These are phyloP conservation scores for Cavenderia fasciculata DNA, from an alignment of 78 protist genomes.

Conservation along the genomic window DNA sequence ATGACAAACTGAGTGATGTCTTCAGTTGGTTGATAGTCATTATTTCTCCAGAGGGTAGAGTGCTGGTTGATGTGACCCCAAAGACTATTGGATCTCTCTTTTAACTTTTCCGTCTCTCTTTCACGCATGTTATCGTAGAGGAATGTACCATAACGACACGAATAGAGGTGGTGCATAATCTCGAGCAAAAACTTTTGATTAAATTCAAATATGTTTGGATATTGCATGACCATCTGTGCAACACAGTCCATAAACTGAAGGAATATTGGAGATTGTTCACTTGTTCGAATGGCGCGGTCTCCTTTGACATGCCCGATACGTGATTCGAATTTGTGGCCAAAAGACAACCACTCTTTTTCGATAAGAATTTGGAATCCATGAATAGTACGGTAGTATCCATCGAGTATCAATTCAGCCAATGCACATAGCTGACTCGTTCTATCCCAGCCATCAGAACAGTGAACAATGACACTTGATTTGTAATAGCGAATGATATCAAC, in stretches of 20 bases:
- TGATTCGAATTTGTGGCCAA: conserved; percentile 89
- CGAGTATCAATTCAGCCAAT: conserved; percentile 85
- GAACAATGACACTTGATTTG: conserved; percentile 85
- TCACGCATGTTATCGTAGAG: conserved; percentile 53
- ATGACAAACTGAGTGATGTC: background rate
- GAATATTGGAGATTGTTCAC: conserved; percentile 91
- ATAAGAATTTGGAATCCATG: conserved; percentile 89
- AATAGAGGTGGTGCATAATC: conserved; percentile 54
- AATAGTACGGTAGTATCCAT: conserved; percentile 92
- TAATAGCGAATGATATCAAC: conserved; percentile 30
- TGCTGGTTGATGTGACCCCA: conserved; percentile 61
- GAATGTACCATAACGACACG: conserved; percentile 82
- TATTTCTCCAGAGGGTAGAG: background rate
- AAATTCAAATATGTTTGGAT: conserved; percentile 58
- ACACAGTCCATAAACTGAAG: conserved; percentile 95
- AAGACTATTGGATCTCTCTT: background rate
- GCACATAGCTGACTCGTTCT: conserved; percentile 91
- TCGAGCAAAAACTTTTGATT: conserved; percentile 45
- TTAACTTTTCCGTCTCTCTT: conserved; percentile 7
- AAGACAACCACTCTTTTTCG: conserved; percentile 89
- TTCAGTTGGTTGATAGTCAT: background rate
- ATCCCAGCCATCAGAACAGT: conserved; percentile 98
- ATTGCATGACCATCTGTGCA: conserved; percentile 77
- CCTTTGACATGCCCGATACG: conserved; percentile 81
- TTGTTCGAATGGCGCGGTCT: conserved; percentile 1